Percentiles rank a stretch among this genome's conserved stretches.
Evolutionary conservation across 2,329 filamentous ascomycete species (phyloP).

Genomic region (Geosmithia flava): DNA sequence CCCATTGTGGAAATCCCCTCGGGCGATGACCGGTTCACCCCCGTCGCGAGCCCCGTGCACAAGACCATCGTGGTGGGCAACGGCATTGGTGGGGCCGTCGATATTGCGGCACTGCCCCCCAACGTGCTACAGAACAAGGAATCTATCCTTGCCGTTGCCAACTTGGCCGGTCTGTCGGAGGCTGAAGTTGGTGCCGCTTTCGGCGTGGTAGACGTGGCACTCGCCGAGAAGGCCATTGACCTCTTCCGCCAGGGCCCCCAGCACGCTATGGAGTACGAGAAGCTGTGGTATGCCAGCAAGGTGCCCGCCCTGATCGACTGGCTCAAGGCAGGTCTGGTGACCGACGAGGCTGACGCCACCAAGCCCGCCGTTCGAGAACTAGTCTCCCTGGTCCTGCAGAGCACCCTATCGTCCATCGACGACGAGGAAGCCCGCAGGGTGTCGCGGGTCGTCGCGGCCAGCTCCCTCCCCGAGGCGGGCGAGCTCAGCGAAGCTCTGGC

Average conservation of each 20-base stretch:
- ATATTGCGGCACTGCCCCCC: constrained; percentile 31
- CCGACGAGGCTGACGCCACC: constrained; percentile 29
- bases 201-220: constrained; percentile 48
- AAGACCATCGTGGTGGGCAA: constrained; percentile 63
- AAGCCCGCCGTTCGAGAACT: constrained; percentile 56
- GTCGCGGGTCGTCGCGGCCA: constrained; percentile 15
- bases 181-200: constrained; percentile 28
- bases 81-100: constrained; percentile 56
- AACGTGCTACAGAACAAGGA: constrained; percentile 23
- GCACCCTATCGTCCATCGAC: constrained; percentile 36
- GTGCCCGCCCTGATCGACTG: constrained; percentile 53
- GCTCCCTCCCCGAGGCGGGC: constrained; percentile 23
- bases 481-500: constrained; percentile 48
- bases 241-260: constrained; percentile 57
- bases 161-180: constrained; percentile 34
- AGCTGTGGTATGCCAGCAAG: constrained; percentile 62
- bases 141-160: constrained; percentile 42
- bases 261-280: constrained; percentile 61
- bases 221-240: constrained; percentile 49
- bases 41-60: constrained; percentile 73
- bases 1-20: constrained; percentile 62
- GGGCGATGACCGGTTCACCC: constrained; percentile 48
- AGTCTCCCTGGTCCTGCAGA: constrained; percentile 52
- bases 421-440: constrained; percentile 30
- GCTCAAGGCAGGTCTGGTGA: constrained; percentile 39